These are phyloP conservation scores for Galerina marginata DNA, from an alignment of 768 basidiomycete genomes.

Conservation along the genomic window DNA sequence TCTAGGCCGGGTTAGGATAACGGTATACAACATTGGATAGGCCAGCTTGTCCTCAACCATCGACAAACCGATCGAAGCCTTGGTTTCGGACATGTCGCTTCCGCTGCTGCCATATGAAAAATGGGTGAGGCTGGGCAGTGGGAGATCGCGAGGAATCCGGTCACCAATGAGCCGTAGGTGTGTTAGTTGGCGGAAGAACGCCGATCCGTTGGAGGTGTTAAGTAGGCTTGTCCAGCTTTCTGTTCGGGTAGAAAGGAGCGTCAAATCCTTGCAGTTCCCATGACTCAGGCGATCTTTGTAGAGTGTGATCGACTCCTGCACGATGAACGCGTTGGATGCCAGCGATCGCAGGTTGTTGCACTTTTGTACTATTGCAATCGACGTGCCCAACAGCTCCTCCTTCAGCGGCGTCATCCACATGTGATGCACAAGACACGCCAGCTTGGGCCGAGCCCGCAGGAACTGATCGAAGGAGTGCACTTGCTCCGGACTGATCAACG, in stretches of 20 bases:
- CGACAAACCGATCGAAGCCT: conserved; percentile 17
- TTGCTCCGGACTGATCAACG: conserved; percentile 36
- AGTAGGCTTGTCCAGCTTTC: conserved; percentile 27
- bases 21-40: conserved; percentile 35
- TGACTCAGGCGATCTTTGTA: conserved; percentile 30
- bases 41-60: conserved; percentile 24
- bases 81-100: conserved; percentile 9
- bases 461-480: conserved; percentile 35
- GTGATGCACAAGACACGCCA: conserved; percentile 30
- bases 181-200: conserved; percentile 37
- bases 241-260: conserved; percentile 33
- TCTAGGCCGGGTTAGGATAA: conserved; percentile 35
- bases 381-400: conserved; percentile 22
- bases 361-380: conserved; percentile 31
- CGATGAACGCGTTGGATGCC: conserved; percentile 34
- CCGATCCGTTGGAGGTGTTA: conserved; percentile 25
- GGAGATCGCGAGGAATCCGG: conserved; percentile 27
- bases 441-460: conserved; percentile 18
- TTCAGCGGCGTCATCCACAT: conserved; percentile 41
- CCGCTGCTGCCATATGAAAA: conserved; percentile 34
- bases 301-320: conserved; percentile 30
- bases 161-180: conserved; percentile 41
- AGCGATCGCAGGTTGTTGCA: conserved; percentile 37
- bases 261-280: conserved; percentile 33
- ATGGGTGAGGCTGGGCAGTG: conserved; percentile 32